Conservation (phyloP, 78 protist genomes). For the Speleostelium caveatum region DNA sequence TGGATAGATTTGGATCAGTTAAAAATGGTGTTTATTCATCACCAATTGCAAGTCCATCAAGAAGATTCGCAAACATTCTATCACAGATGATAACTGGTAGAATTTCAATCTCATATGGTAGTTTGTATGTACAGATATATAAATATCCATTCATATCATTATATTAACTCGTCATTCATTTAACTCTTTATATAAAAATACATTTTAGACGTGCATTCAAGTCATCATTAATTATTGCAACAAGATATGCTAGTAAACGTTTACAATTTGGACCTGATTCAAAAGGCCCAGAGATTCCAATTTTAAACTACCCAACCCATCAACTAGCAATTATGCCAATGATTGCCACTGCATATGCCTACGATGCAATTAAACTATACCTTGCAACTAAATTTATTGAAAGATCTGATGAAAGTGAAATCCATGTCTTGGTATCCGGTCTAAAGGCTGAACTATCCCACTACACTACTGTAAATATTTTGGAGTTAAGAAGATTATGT, state of each 20-base stretch:
- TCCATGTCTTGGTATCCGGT: constrained; percentile 63
- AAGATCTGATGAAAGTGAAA: constrained; percentile 52
- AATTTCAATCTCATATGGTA: constrained; percentile 45
- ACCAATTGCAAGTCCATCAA: constrained; percentile 54
- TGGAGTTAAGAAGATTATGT: constrained; percentile 78
- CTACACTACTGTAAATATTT: neutral
- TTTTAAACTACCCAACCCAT: constrained; percentile 72
- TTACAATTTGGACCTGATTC: constrained; percentile 68
- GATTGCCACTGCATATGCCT: constrained; percentile 68
- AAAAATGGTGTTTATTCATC: constrained; percentile 40
- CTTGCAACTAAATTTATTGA: constrained; percentile 18
- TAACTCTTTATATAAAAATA: neutral
- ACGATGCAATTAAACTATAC: constrained; percentile 41
- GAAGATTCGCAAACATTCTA: constrained; percentile 59
- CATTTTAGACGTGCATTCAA: constrained; percentile 19
- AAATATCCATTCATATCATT: neutral
- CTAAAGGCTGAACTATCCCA: constrained; percentile 28
- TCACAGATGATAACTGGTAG: constrained; percentile 82
- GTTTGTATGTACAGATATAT: constrained; percentile 20
- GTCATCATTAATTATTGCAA: constrained; percentile 32
- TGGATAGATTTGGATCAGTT: constrained; percentile 53
- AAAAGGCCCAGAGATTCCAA: constrained; percentile 55
- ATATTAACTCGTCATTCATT: neutral
- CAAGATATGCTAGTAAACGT: constrained; percentile 58
- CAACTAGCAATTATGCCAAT: constrained; percentile 65